phyloP scores from a whole-genome alignment of 768 basidiomycete genomes.

The Collybiopsis confluens region DNA sequence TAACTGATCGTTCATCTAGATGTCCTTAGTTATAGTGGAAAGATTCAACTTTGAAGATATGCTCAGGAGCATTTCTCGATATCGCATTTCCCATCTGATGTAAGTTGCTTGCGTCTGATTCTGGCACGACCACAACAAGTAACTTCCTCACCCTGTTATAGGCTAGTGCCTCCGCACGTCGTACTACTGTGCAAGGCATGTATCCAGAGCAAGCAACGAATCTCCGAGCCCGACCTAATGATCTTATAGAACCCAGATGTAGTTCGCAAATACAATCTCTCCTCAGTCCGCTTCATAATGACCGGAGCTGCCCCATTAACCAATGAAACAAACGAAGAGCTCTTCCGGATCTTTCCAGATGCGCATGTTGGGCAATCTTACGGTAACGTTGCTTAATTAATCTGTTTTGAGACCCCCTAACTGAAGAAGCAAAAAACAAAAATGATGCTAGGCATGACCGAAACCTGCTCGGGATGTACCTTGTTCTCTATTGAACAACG shows the following conservation, averaged over 20 bases:
- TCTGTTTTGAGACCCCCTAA: neutral
- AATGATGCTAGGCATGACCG: no score
- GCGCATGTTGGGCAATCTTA: conserved; percentile 57
- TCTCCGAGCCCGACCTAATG: no score
- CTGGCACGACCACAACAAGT: no score
- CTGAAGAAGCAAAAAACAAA: no score
- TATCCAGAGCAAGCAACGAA: no score
- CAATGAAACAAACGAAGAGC: conserved; percentile 44
- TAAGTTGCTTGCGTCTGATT: no score
- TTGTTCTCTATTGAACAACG: no score
- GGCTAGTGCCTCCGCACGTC: conserved; percentile 54
- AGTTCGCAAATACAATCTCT: conserved; percentile 46
- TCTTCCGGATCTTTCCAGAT: conserved; percentile 46
- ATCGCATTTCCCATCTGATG: conserved; percentile 53
- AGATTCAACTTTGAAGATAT: conserved; percentile 59
- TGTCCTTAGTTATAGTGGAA: conserved; percentile 53
- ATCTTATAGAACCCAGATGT: conserved; percentile 44
- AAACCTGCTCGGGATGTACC: no score
- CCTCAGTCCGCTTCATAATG: conserved; percentile 43
- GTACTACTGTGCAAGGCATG: conserved; percentile 53
- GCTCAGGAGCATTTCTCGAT: conserved; percentile 55
- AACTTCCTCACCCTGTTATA: no score
- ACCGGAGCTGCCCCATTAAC: conserved; percentile 45
- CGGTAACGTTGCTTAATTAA: conserved; percentile 26
- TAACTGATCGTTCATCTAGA: conserved; percentile 21